phyloP scores from a whole-genome alignment of 1,284 basidiomycete species.

The Cryptococcus floricola region DNA sequence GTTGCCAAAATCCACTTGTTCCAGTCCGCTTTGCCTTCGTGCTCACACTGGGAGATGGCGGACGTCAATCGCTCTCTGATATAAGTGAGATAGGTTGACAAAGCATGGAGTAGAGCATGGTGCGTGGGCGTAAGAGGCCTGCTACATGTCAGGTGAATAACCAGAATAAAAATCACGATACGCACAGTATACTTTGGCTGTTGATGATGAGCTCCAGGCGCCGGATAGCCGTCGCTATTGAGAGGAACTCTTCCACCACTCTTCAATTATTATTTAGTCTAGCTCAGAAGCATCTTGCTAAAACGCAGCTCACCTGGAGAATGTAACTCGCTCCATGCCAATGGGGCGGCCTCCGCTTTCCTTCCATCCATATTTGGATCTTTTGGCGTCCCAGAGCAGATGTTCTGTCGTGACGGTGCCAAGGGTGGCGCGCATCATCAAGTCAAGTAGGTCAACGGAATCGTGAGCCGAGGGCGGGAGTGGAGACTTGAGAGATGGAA shows the following conservation, averaged over 20 bases:
- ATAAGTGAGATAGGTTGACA: constrained; percentile 36
- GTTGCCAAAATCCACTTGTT: constrained; percentile 23
- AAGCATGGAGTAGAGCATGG: constrained; percentile 39
- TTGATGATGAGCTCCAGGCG: constrained; percentile 40
- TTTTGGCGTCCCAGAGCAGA: constrained; percentile 29
- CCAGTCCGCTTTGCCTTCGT: constrained; percentile 15
- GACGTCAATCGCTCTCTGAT: constrained; percentile 29
- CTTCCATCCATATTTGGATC: constrained; percentile 22
- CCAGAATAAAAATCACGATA: not conserved
- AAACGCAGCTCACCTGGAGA: not conserved
- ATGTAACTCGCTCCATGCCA: constrained; percentile 13
- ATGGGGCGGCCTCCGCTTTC: constrained; percentile 14
- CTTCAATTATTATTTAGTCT: not conserved
- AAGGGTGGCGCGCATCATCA: constrained; percentile 34
- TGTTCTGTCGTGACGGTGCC: constrained; percentile 28
- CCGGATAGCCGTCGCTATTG: constrained; percentile 33
- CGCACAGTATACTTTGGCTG: constrained; percentile 29
- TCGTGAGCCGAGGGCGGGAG: not conserved
- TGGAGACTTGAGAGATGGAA: constrained; percentile 17
- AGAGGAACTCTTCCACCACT: constrained; percentile 15
- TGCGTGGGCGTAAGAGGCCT: constrained; percentile 43
- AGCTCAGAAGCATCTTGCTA: not conserved
- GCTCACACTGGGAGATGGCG: constrained; percentile 13
- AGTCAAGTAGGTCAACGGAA: constrained; percentile 17
- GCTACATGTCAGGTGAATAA: not conserved